Base-by-base conservation (phyloP, 2,329 filamentous ascomycete species). In the Penicillium nordicum region DNA sequence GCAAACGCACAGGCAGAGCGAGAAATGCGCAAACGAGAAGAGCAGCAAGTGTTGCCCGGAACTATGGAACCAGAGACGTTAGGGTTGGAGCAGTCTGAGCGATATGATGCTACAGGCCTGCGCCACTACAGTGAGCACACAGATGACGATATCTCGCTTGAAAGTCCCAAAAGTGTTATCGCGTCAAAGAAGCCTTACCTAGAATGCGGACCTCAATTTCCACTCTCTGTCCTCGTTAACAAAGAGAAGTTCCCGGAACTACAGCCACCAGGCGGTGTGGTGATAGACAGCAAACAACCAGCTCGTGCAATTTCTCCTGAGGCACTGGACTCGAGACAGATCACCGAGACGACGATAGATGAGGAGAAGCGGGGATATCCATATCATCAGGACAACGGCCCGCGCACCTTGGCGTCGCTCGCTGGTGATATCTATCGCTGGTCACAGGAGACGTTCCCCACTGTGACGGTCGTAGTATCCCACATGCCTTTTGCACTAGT, bases 371-470 rank as follows among this genome's bases (percentile, higher is more conserved):
- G 63, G 53, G 55, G 29, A 14, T 41, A 16, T 10, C 11, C 34
- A 2, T 25, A 45, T 18, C 32, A 50, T 21, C 50, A 59, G 43
- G 57, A 50, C 29, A 60, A 55, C n/a, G 73, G 61, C 0, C 67
- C 75, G 14, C 29, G 42, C 16, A 88, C 84, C 0, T 72, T 90
- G 0, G 72, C 79, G 1, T 86, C 84, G 0, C 63, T 85, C 0
- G 54, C 74, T 5, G 61, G 63, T 1, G 70, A 82, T 11, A 54
- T 64, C 0, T 84, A 83, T 55, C 67, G 69, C n/a, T 89, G 86
- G 86, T 75, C 75, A 0, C 84, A 87, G 58, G 85, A 87, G 65
- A 90, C 87, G 0, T 90, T 90, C 46, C 88, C 88, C 0, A 90
- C 87, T 0, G 82, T 83, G 1, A 83, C 84, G 21, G 83, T 84